Evolutionary conservation across 352 stramenopile species (phyloP), one percentile per base, ranked within the genome.

Genomic region (Globisporangium ultimum): DNA sequence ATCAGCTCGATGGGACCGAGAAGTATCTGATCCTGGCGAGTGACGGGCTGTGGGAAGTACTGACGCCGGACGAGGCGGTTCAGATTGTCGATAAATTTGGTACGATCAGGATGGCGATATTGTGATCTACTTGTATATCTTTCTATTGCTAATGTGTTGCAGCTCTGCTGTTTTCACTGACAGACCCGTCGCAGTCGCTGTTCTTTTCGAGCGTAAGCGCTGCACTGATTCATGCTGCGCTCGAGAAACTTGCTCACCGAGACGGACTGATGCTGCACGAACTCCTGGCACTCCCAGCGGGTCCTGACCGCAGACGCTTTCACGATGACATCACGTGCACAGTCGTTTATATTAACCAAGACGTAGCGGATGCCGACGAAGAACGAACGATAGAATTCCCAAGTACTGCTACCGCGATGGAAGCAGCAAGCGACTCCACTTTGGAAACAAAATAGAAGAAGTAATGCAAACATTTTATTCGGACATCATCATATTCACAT

Each of bases 401-500:
- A 40, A 41, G n/a, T 12, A 64, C 11, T 54, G 24, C 20, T n/a
- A n/a, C 21, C 28, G 48, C 53, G 20, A n/a, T 61, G 36, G 21
- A 38, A 56, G 41, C 50, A 9, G 20, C 20, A 53, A 43, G 20
- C 13, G 45, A 60, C 20, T n/a, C 21, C 41, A 36, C 0, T 36
- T 36, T 36, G 28, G 28, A 36, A 10, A 40, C 59, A 55, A 64
- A 53, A 21, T 62, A 43, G 38, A 43, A 24, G 55, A 20, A 60
- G 38, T 32, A n/a, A 54, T 48, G 13, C 10, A 55, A 45, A 51
- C 28, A 28, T 13, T 65, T 64, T 82, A 91, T 70, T 93, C 79
- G 14, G 74, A 82, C 90, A 97, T 97, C 91, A 98, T 98, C 83
- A 98, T 98, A 63, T 97, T 97, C 11, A 98, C 86, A 66, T 97